Evolutionary conservation across 148 eudicot species (phyloP), one percentile per base, ranked within the genome.

Genomic region (Camellia japonica): DNA sequence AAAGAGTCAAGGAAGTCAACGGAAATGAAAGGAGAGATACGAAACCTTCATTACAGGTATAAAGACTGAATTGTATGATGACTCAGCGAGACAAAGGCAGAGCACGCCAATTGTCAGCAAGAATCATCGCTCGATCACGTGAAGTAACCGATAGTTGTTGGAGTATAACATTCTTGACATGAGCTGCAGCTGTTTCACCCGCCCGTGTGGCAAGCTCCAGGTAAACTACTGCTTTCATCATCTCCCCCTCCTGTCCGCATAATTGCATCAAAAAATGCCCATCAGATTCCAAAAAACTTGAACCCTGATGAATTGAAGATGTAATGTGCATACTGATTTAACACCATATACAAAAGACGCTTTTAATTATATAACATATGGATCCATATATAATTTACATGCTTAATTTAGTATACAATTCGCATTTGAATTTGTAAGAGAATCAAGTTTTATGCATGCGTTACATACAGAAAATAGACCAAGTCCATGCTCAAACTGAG

Each of bases 201-300:
- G 94, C 95, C 20, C 95, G 91, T 46, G 79, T 83, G 63, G 98
- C 98, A 47, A 93, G 90, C 86, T 95, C 98, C 82, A 95, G 83
- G 87, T 95, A 93, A 43, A 95, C 87, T 59, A 89, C 90, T 65
- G 98, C 95, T 84, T 87, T 88, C 85, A 85, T 82, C 95, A 89
- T 86, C 73, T 95, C 91, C 70, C 96, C 96, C 87, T 90, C 98
- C 98, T 94, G 90, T 76, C 83, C 83, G 83, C 73, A 73, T 60
- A 77, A 6, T 44, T 66, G 6, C 77, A 49, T 46, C 16, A 61
- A 47, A 23, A 67, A 42, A 14, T 3, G 6, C 52, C 23, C 51
- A 64, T 69, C 73, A 79, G 3, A 18, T 74, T 66, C 60, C 62
- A 42, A 46, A 14, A 49, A 23, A 23, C 74, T 23, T 59, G 6